Evolutionary conservation across 2,329 filamentous ascomycete genomes (phyloP), one percentile per base, ranked within the genome.

Genomic region (Gaeumannomyces tritici): DNA sequence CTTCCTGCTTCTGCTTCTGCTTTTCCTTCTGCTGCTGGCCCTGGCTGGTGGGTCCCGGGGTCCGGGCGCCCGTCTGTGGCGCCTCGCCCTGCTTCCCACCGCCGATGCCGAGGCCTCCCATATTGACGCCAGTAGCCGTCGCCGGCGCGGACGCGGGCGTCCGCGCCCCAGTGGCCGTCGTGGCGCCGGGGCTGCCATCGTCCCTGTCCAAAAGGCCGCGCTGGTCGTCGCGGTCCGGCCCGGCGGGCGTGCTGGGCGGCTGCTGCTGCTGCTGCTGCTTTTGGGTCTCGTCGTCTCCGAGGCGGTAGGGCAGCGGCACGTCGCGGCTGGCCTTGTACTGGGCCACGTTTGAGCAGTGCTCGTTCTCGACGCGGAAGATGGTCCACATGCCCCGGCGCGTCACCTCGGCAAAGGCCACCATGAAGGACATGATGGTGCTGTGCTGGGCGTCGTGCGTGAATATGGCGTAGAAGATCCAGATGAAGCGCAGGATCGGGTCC

Each of bases 341-440:
- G 24, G 87, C 84, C 2, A 99, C 93, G 69, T 97, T 96, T 62
- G 89, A 88, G 75, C 92, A 96, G 75, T 99, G 95, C 70, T 99
- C 95, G 73, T 99, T 99, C 74, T 99, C 95, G 29, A 99, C 93
- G 55, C 95, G 90, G 73, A 99, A 89, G 4, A 98, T 79, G 0
- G 89, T 88, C 95, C 95, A 99, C 71, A 97, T 85, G 65, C 91
- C 93, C 71, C 95, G 81, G 35, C 95, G 86, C n/a, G 84, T 81
- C 27, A 96, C 85, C 73, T 99, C 95, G 11, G 88, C 84, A 3
- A 97, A 77, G 1, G 84, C 82, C 21, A 97, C 85, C 33, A 89
- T 67, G 74, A 98, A 98, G 1, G 90, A 92, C 6, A 92, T 83
- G 2, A 92, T 73, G 3, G 90, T 89, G 1, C 89, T 93, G 73